Evolutionary conservation across 108 stramenopile genomes (phyloP), one percentile per base, ranked within the genome.

Genomic region (Nitzschia palea): DNA sequence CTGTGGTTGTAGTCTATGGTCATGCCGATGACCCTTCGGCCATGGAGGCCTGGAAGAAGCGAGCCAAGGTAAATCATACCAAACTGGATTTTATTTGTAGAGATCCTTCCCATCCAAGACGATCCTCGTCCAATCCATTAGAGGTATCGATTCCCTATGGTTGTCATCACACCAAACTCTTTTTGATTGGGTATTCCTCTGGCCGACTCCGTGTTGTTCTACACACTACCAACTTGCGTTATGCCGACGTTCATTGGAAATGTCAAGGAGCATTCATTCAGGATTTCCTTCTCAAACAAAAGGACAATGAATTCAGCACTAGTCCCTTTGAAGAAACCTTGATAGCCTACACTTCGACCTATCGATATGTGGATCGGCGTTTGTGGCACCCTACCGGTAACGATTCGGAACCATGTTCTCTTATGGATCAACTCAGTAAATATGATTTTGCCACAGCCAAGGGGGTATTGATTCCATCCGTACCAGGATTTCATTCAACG

Each of bases 131-230:
- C 52, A 81, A 82, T 72, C 71, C 78, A 14, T 29, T 83, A 17
- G 1, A 8, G 10, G 37, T 31, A 6, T 25, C 3, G 45, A 56
- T 78, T 15, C 47, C 64, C 31, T 75, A 76, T 32, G 89, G 92
- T 17, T 70, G 77, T 33, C 92, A 93, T 67, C 92, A 93, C 56
- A 88, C 87, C 43, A 93, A 93, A 68, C 66, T 90, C 70, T 82
- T 89, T 43, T 58, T 94, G 18, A 51, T 90, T 9, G 86, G 88
- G 12, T 89, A 76, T 66, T 59, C 73, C 3, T 67, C 74, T 27
- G 55, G 74, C 12, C 61, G 55, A 23, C 59, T 90, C 37, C 83
- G 93, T 17, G 80, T 94, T 0, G 73, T 85, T 35, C 67, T 94
- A 18, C 87, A 89, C 54, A 94, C 93, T 1, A 80, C 85, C 33